Percentiles rank a stretch among this genome's conserved stretches.
Conservation (phyloP, 2,329 filamentous ascomycete genomes). For the Trichoderma breve region DNA sequence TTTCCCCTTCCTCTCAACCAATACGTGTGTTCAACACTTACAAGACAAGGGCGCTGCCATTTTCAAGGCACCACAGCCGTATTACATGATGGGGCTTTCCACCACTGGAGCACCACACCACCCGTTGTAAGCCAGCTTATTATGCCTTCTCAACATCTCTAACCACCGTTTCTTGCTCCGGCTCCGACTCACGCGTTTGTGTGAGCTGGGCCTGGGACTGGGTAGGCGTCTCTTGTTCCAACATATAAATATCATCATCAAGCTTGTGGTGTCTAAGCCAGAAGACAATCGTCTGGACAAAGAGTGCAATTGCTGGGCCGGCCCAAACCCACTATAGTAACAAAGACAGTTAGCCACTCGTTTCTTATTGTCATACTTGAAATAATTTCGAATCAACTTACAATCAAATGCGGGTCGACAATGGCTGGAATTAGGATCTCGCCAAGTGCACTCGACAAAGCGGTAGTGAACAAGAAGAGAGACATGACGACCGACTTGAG, state of each 20-base stretch:
- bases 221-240: conserved; percentile 19
- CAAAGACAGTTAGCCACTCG: conserved; percentile 3
- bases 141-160: conserved; percentile 11
- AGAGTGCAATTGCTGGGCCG: conserved; percentile 28
- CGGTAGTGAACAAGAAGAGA: conserved; percentile 18
- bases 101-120: not conserved
- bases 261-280: conserved; percentile 28
- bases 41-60: not conserved
- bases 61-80: not conserved
- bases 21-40: not conserved
- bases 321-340: conserved; percentile 28
- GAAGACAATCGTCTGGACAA: conserved; percentile 27
- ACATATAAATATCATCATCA: conserved; percentile 24
- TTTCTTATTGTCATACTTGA: not conserved
- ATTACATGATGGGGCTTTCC: not conserved
- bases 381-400: not conserved
- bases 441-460: conserved; percentile 19
- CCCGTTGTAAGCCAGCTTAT: not conserved
- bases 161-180: not conserved
- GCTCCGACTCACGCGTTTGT: not conserved
- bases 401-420: conserved; percentile 19
- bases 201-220: conserved; percentile 8
- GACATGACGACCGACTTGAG: conserved; percentile 20
- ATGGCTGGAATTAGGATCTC: conserved; percentile 18
- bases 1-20: not conserved